Evolutionary conservation across 495 filamentous ascomycete species (phyloP).

Genomic region (Penicillium waksmanii): DNA sequence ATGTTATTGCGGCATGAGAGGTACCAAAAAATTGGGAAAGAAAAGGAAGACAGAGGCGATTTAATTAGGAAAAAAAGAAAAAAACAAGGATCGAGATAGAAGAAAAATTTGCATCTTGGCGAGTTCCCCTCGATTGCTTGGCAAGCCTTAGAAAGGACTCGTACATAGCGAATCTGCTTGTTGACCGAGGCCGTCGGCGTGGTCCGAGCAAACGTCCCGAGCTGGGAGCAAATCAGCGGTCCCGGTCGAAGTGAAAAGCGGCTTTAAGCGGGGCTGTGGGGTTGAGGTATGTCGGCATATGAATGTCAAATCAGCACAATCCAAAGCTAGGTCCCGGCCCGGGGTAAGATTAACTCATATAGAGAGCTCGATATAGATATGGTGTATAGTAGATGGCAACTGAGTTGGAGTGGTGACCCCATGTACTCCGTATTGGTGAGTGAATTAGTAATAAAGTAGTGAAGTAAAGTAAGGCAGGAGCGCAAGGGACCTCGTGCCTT

Average conservation of each 20-base stretch:
- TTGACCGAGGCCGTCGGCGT: constrained; percentile 3
- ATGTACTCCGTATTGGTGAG: too few relatives aligned
- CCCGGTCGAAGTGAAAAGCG: too few relatives aligned
- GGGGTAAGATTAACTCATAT: too few relatives aligned
- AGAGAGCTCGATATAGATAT: too few relatives aligned
- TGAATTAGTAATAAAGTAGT: too few relatives aligned
- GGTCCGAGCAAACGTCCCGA: neutral
- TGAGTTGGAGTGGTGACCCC: too few relatives aligned
- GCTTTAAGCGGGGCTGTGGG: neutral
- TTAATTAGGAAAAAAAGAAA: neutral
- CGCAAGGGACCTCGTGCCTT: too few relatives aligned
- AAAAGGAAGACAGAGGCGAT: neutral
- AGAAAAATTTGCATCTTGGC: constrained; percentile 13
- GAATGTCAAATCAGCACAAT: too few relatives aligned
- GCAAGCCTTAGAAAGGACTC: neutral
- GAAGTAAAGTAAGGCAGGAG: too few relatives aligned
- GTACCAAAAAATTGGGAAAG: neutral
- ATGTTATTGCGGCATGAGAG: constrained; percentile 4
- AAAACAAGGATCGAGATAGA: neutral
- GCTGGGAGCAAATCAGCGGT: neutral
- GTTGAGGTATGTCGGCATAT: neutral
- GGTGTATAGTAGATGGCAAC: too few relatives aligned
- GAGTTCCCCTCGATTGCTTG: constrained; percentile 13
- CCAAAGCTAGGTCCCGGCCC: too few relatives aligned
- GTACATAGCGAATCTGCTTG: neutral